Conservation (phyloP, 441 rosid genomes). For the Euphorbia celastroides region DNA sequence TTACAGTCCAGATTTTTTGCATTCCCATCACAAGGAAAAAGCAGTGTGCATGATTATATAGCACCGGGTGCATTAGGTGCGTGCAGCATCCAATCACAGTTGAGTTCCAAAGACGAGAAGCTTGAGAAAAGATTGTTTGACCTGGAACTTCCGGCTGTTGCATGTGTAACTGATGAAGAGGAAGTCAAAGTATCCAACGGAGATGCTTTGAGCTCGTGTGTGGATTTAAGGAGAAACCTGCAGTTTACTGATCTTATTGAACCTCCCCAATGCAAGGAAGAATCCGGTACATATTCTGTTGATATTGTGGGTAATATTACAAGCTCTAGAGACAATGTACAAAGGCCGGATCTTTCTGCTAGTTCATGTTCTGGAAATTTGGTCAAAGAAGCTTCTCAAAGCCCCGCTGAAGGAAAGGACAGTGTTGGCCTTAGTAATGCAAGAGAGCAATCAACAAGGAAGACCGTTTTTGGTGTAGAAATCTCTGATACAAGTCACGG, state of each 20-base stretch:
- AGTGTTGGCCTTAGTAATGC: slow-evolving; percentile 16
- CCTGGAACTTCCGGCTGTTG: slow-evolving; percentile 39
- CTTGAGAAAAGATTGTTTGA: slow-evolving; percentile 32
- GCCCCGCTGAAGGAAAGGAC: slow-evolving; percentile 18
- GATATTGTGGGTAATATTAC: slow-evolving; percentile 20
- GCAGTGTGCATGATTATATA: slow-evolving; percentile 16
- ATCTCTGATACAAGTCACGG: slow-evolving; percentile 22
- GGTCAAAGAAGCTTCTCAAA: slow-evolving; percentile 24
- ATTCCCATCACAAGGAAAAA: slow-evolving; percentile 19
- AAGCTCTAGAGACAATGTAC: slow-evolving; percentile 19
- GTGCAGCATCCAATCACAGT: slow-evolving; percentile 22
- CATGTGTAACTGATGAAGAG: slow-evolving; percentile 27
- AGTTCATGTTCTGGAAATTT: slow-evolving; percentile 21
- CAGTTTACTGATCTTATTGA: slow-evolving; percentile 28
- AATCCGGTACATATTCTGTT: slow-evolving; percentile 23
- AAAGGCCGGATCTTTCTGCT: slow-evolving; percentile 20
- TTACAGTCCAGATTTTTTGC: slow-evolving; percentile 23
- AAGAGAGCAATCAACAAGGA: slow-evolving; percentile 16
- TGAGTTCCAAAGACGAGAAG: slow-evolving; percentile 19
- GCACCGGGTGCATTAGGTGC: slow-evolving; percentile 17
- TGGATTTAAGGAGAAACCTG: slow-evolving; percentile 10
- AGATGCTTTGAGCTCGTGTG: slow-evolving; percentile 22
- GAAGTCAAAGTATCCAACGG: slow-evolving; percentile 23
- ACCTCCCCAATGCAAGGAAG: slow-evolving; percentile 28
- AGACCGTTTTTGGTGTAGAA: slow-evolving; percentile 41